These are phyloP conservation scores for Coemansia sp. DNA, from an alignment of 192 early-diverging fungal genomes.

Conservation along the genomic window DNA sequence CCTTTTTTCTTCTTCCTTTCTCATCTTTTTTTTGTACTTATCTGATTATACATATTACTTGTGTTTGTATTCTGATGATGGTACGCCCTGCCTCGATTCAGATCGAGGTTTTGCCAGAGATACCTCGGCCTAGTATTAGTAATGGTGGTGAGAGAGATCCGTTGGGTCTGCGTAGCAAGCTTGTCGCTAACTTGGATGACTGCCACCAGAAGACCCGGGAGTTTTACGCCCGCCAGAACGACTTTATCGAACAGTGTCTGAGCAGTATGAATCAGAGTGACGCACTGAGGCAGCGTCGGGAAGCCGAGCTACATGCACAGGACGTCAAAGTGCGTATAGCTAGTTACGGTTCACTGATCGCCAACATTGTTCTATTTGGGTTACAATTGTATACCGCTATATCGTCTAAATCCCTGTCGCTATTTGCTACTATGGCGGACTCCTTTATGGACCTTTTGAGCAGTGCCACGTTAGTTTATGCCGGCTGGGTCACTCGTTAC, in stretches of 20 bases:
- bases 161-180: conserved; percentile 18
- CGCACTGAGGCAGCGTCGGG: not conserved
- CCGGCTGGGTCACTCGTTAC: conserved; percentile 61
- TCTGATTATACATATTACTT: not conserved
- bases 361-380: conserved; percentile 65
- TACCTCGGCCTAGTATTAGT: not conserved
- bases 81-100: conserved; percentile 3
- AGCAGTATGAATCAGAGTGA: conserved; percentile 25
- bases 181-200: conserved; percentile 11
- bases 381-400: conserved; percentile 69
- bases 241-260: conserved; percentile 77
- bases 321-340: conserved; percentile 59
- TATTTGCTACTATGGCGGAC: conserved; percentile 78
- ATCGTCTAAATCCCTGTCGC: conserved; percentile 65
- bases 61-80: conserved; percentile 4
- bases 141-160: conserved; percentile 15
- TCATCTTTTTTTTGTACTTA: not conserved
- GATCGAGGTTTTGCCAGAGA: conserved; percentile 12
- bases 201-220: conserved; percentile 48
- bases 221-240: conserved; percentile 85
- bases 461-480: conserved; percentile 60
- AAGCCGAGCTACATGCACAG: conserved; percentile 16
- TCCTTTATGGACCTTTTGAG: conserved; percentile 77
- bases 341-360: conserved; percentile 66
- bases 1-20: not conserved